Percentiles rank a stretch among this genome's conserved stretches.
These are phyloP conservation scores for Leishmania major DNA, from an alignment of 208 protist genomes.

Conservation along the genomic window DNA sequence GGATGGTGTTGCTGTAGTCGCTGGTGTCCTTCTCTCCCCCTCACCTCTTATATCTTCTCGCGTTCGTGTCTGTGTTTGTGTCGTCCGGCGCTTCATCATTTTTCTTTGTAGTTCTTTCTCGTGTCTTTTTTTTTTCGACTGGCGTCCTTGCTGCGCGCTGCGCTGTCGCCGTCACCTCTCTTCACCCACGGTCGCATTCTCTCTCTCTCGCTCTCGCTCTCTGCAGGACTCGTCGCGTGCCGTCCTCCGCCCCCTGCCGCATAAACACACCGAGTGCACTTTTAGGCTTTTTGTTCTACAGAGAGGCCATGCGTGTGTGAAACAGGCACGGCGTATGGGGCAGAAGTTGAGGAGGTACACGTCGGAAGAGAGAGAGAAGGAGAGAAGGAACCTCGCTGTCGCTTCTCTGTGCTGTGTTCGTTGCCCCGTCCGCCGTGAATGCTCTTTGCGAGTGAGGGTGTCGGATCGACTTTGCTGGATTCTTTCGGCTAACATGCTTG, in stretches of 20 bases:
- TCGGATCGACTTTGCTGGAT: not conserved
- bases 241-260: not conserved
- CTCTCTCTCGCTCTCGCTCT: too few relatives aligned
- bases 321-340: not conserved
- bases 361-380: not conserved
- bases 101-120: not conserved
- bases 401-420: not conserved
- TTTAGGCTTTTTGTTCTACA: not conserved
- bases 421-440: not conserved
- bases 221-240: not conserved
- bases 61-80: not conserved
- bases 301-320: not conserved
- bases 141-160: not conserved
- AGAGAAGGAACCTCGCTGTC: not conserved
- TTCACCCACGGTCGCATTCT: not conserved
- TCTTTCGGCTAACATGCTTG: not conserved
- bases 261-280: not conserved
- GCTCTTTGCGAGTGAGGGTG: too few relatives aligned
- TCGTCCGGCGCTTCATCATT: not conserved
- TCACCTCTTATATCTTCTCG: not conserved
- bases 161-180: not conserved
- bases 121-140: not conserved
- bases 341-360: not conserved
- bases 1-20: not conserved
- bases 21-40: not conserved